Base-by-base conservation (phyloP, 495 filamentous ascomycete species). In the Aspergillus heteromorphus region DNA sequence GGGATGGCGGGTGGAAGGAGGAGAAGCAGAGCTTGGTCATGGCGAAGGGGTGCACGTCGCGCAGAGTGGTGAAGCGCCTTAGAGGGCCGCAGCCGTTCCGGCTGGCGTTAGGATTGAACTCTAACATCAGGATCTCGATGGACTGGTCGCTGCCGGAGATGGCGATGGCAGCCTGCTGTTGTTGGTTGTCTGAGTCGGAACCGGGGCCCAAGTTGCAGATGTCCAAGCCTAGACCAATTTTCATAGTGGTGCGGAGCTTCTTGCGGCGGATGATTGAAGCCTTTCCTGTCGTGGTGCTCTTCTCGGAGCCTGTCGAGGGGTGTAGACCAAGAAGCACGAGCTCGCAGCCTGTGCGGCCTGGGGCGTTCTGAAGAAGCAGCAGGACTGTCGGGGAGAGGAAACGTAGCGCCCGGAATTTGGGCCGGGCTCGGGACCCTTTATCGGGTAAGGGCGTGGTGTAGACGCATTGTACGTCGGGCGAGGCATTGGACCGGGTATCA, bases 21-120 rank as follows among this genome's bases (percentile, higher is more conserved):
- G 92, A 92, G 67, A 96, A 92, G 52, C 79, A 76, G 45, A 96
- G 75, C 57, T 85, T 87, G 4, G 92, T 97, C 67, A 97, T 95
- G 55, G 89, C 85, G 43, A 87, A 81, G 1, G 87, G 82, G 66
- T 97, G 93, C 14, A 91, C 91, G 18, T 84, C 73, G 50, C 79
- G 81, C 51, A 93, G 71, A 27, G 80, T 83, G 13, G 80, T 75
- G 66, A 89, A 86, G 0, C 75, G 69, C 50, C 73, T 73, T 59
- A 95, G 78, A 29, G 79, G 74, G 38, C 85, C 68, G 34, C 81
- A 83, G 40, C 80, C 75, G 11, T 50, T 36, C 16, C 19, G 18
- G 49, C 31, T 48, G 49, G 14, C 49, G 49, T 23, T 78, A 2
- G 66, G 69, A 49, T 68, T 60, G 53, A 77, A 80, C 41, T 93